These are phyloP conservation scores for Phytopythium litorale DNA, from an alignment of 352 stramenopile species.

Conservation along the genomic window DNA sequence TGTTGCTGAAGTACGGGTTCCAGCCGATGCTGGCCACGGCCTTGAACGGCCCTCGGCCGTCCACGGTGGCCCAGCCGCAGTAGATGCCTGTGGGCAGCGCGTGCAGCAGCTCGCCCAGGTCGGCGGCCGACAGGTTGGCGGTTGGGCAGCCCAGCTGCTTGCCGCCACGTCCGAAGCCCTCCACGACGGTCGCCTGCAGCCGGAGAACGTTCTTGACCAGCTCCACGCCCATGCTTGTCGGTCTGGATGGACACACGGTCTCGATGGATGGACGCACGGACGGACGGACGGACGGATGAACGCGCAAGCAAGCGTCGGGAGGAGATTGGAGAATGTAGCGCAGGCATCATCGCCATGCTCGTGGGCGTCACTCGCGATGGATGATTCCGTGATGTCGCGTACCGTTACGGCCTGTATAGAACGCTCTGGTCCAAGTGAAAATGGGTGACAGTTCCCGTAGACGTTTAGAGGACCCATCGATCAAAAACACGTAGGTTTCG, in stretches of 20 bases:
- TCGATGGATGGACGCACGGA: no score
- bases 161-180: constrained; percentile 92
- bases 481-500: no score
- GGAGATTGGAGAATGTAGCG: no score
- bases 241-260: background rate
- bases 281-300: no score
- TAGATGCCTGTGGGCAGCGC: constrained; percentile 90
- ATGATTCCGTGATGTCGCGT: no score
- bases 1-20: constrained; percentile 94
- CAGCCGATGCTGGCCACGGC: constrained; percentile 97
- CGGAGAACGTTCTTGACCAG: constrained; percentile 57
- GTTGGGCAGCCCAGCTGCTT: constrained; percentile 96
- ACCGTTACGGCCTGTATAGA: no score
- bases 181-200: constrained; percentile 89
- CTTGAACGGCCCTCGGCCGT: constrained; percentile 85
- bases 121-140: constrained; percentile 90
- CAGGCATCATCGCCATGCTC: no score
- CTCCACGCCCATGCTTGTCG: constrained; percentile 39
- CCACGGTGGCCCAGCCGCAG: constrained; percentile 90
- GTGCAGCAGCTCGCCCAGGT: constrained; percentile 81
- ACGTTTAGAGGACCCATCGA: no score
- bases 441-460: no score
- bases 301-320: no score
- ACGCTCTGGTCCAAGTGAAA: no score
- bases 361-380: no score